These are phyloP conservation scores for Serendipita sp. DNA, from an alignment of 768 basidiomycete genomes.

Conservation along the genomic window DNA sequence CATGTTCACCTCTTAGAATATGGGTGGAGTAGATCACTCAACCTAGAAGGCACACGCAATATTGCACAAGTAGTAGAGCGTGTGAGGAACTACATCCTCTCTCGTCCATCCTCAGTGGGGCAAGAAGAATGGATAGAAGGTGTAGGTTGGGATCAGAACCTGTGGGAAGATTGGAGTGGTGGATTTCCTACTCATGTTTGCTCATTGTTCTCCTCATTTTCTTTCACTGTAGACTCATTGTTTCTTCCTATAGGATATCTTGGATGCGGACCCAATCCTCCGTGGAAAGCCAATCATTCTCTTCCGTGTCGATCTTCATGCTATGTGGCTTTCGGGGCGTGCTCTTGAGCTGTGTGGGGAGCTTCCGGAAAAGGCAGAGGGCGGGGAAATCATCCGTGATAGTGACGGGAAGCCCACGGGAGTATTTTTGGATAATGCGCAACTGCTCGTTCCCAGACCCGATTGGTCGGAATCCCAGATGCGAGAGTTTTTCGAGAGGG, in stretches of 20 bases:
- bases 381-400: slow-evolving; percentile 62
- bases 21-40: slow-evolving; percentile 52
- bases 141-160: slow-evolving; percentile 88
- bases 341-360: slow-evolving; percentile 30
- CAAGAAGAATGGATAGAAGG: slow-evolving; percentile 59
- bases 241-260: slow-evolving; percentile 38
- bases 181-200: slow-evolving; percentile 12
- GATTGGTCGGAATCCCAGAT: slow-evolving; percentile 41
- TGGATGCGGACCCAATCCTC: slow-evolving; percentile 54
- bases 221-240: background rate
- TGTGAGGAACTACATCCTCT: slow-evolving; percentile 40
- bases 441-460: slow-evolving; percentile 55
- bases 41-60: slow-evolving; percentile 41
- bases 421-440: slow-evolving; percentile 80
- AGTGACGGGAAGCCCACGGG: slow-evolving; percentile 53
- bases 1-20: slow-evolving; percentile 67
- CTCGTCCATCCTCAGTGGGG: slow-evolving; percentile 41
- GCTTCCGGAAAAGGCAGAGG: slow-evolving; percentile 47
- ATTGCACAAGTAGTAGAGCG: slow-evolving; percentile 50
- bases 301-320: slow-evolving; percentile 67
- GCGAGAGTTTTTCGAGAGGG: slow-evolving; percentile 43
- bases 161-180: slow-evolving; percentile 29
- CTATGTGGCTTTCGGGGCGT: slow-evolving; percentile 66
- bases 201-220: background rate
- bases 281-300: slow-evolving; percentile 56